Conservation (phyloP, 352 stramenopile species). For the Elongisporangium undulatum region DNA sequence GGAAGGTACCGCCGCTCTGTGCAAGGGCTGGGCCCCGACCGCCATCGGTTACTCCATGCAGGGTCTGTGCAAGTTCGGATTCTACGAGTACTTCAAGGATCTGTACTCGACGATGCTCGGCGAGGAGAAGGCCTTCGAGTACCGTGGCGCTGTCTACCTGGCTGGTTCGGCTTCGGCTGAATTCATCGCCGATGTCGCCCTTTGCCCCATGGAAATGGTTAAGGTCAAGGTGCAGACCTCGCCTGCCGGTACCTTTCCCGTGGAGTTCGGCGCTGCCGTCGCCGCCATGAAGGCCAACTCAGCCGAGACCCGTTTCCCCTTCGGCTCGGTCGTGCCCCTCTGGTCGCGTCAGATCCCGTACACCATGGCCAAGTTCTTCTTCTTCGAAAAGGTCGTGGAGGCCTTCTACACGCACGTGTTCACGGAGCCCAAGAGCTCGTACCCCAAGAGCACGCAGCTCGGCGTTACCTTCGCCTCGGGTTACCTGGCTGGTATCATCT, state of each 20-base stretch:
- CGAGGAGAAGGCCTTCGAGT: constrained; percentile 92
- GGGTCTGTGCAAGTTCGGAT: constrained; percentile 92
- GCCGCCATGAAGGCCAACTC: constrained; percentile 87
- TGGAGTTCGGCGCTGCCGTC: constrained; percentile 83
- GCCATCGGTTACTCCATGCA: constrained; percentile 90
- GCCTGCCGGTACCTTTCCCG: constrained; percentile 85
- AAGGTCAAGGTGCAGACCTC: constrained; percentile 95
- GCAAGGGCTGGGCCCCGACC: constrained; percentile 91
- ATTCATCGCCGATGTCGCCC: constrained; percentile 91
- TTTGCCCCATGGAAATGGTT: constrained; percentile 95
- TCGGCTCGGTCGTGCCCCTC: constrained; percentile 88
- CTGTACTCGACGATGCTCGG: constrained; percentile 88
- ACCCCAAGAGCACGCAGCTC: constrained; percentile 93
- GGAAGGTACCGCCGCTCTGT: constrained; percentile 77
- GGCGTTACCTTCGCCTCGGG: constrained; percentile 96
- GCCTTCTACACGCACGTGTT: constrained; percentile 88
- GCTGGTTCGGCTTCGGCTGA: constrained; percentile 91
- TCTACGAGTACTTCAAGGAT: constrained; percentile 97
- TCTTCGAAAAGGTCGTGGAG: constrained; percentile 92
- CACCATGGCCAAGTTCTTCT: constrained; percentile 99
- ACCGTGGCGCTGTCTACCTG: constrained; percentile 90
- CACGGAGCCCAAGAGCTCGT: constrained; percentile 88
- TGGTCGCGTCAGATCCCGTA: constrained; percentile 96
- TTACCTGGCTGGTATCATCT: constrained; percentile 99
- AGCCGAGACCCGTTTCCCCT: constrained; percentile 88